Conservation (phyloP, 2,329 filamentous ascomycete species). For the Teratosphaeria epicoccoides region DNA sequence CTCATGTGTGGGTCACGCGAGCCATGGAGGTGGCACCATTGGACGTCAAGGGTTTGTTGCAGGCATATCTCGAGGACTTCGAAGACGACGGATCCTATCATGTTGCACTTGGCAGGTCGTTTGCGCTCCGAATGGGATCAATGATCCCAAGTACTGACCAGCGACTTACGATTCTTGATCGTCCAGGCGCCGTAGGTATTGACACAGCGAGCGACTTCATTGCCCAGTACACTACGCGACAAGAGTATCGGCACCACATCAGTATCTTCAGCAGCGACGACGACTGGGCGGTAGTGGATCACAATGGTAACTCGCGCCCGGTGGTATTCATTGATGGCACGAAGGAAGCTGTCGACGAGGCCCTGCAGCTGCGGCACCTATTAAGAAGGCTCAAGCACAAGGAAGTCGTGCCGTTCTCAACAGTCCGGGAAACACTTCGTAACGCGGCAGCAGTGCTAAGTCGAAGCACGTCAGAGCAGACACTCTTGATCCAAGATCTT, state of each 20-base stretch:
- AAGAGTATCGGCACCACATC: slow-evolving; percentile 87
- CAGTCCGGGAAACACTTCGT: slow-evolving; percentile 71
- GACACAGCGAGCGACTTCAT: slow-evolving; percentile 94
- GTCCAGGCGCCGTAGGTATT: slow-evolving; percentile 60
- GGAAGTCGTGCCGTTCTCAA: slow-evolving; percentile 58
- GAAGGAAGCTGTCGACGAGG: slow-evolving; percentile 24
- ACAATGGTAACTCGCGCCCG: slow-evolving; percentile 13
- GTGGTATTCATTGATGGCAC: background rate
- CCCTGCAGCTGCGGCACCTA: slow-evolving; percentile 57
- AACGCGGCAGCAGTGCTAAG: slow-evolving; percentile 81
- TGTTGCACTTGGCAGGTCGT: slow-evolving; percentile 82
- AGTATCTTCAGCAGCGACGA: slow-evolving; percentile 29
- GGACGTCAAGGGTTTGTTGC: slow-evolving; percentile 87
- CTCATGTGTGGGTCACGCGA: slow-evolving; percentile 67
- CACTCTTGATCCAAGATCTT: slow-evolving; percentile 71
- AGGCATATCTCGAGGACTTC: slow-evolving; percentile 92
- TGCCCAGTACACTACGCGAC: slow-evolving; percentile 90
- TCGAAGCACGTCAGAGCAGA: slow-evolving; percentile 62
- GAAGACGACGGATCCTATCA: slow-evolving; percentile 86
- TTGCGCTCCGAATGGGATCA: slow-evolving; percentile 86
- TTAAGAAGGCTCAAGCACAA: slow-evolving; percentile 59
- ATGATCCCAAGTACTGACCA: slow-evolving; percentile 79
- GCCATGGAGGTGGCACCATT: slow-evolving; percentile 78
- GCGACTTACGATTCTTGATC: slow-evolving; percentile 70
- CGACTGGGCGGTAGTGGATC: slow-evolving; percentile 23